Base-by-base conservation (phyloP, 139 green algal species). In the Coelastrella sp. region DNA sequence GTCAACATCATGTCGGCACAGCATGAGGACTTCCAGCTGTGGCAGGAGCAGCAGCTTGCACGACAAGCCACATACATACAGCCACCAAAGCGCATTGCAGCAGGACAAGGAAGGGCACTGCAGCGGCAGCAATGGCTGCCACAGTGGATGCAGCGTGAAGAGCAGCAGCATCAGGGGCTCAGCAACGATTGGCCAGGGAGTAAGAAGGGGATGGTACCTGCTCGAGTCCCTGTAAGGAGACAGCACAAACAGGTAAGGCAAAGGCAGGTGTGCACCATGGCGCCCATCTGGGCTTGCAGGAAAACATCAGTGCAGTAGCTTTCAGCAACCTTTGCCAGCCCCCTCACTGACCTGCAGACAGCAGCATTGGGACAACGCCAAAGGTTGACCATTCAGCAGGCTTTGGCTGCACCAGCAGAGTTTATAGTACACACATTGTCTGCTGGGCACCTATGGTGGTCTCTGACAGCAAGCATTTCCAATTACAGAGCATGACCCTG, bases 11-110 rank as follows among this genome's bases (percentile, higher is more conserved):
- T 35, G 24, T 22, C 17, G 12, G 73, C 58, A 9, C 12, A 75
- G 4, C 24, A 60, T 14, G 20, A 35, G 14, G 73, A 90, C n/a
- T 83, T 90, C 10, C 1, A 74, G 8, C 8, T 19, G n/a, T 90
- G 85, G 85, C 22, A 84, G 85, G 73, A 84, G 73, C 58, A 76
- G 68, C 73, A 15, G 5, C 49, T n/a, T 20, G 14, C 56, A 83
- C 68, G 35, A 17, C 19, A 17, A 73, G 57, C 70, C 20, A 12
- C 60, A 22, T 35, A 75, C 72, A 61, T 17, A 25, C 63, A 79
- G 83, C 65, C 65, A 63, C 57, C 17, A n/a, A 19, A 78, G 70
- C 17, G 11, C 70, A 25, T 11, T 20, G 10, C 70, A 35, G 19
- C 17, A 11, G 70, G 19, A 49, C 35, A 49, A 25, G 10, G 74